Conservation (phyloP, 1,139 yeast species). For the Geotrichum histeridarum region DNA sequence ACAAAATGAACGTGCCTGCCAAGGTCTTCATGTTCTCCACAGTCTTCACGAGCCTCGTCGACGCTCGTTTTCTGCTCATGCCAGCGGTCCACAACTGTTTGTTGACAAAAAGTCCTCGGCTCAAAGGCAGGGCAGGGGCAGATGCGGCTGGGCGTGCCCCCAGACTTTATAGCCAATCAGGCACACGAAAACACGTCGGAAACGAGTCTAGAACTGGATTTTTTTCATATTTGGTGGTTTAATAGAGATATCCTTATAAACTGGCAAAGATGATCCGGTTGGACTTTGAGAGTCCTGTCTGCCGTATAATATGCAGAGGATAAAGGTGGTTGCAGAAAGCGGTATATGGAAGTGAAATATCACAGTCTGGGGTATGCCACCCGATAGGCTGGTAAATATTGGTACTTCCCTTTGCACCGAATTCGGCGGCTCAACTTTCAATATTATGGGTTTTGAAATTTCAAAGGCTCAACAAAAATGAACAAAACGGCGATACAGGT, state of each 20-base stretch:
- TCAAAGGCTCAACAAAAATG: too few relatives aligned
- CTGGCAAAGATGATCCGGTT: too few relatives aligned
- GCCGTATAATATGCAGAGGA: too few relatives aligned
- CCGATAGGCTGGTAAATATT: neutral
- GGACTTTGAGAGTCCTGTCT: too few relatives aligned
- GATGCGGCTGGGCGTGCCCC: neutral
- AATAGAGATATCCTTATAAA: too few relatives aligned
- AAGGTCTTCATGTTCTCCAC: too few relatives aligned
- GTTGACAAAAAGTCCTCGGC: neutral
- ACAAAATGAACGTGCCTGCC: too few relatives aligned
- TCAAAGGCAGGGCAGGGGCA: neutral
- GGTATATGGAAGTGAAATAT: neutral
- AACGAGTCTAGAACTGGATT: too few relatives aligned
- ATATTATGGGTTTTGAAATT: too few relatives aligned
- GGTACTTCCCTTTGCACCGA: constrained; percentile 1
- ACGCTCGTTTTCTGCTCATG: neutral
- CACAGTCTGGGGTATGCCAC: neutral
- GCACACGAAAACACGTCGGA: neutral
- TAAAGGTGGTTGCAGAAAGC: too few relatives aligned
- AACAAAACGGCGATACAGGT: neutral
- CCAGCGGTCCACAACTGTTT: neutral
- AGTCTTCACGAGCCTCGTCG: neutral
- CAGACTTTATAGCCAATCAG: constrained; percentile 1
- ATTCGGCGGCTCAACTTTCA: neutral
- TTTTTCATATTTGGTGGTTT: too few relatives aligned